Conservation (phyloP, 2,329 filamentous ascomycete species). For the Hypoxylon sp. region DNA sequence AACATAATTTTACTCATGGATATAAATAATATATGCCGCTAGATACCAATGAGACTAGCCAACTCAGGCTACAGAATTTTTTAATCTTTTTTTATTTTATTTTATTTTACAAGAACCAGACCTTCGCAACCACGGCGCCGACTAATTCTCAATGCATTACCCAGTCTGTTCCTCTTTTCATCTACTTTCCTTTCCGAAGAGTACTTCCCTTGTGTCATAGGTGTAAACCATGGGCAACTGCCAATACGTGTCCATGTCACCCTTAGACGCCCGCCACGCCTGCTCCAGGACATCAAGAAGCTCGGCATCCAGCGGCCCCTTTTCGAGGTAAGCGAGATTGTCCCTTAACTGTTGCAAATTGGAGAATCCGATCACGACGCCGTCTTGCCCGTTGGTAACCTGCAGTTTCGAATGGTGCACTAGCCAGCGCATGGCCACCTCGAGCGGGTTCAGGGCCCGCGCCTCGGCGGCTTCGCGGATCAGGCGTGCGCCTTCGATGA, state of each 20-base stretch:
- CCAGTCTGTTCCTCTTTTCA: background rate
- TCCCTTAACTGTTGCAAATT: slow-evolving; percentile 67
- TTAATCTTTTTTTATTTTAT: no score
- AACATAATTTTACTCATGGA: background rate
- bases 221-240: slow-evolving; percentile 73
- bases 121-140: background rate
- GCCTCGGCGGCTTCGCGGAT: slow-evolving; percentile 77
- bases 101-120: background rate
- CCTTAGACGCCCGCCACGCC: slow-evolving; percentile 79
- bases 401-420: slow-evolving; percentile 76
- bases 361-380: slow-evolving; percentile 71
- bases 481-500: slow-evolving; percentile 72
- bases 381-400: slow-evolving; percentile 66
- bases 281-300: slow-evolving; percentile 80
- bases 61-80: no score
- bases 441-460: slow-evolving; percentile 75
- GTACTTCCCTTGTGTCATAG: slow-evolving; percentile 72
- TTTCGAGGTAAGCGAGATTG: slow-evolving; percentile 70
- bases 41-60: background rate
- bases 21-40: background rate
- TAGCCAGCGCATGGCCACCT: slow-evolving; percentile 80
- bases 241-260: slow-evolving; percentile 65
- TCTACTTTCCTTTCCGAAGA: slow-evolving; percentile 62
- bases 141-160: background rate
- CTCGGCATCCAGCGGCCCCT: slow-evolving; percentile 80